Evolutionary conservation across 495 filamentous ascomycete species (phyloP).

Genomic region (Penicillium paradoxum): DNA sequence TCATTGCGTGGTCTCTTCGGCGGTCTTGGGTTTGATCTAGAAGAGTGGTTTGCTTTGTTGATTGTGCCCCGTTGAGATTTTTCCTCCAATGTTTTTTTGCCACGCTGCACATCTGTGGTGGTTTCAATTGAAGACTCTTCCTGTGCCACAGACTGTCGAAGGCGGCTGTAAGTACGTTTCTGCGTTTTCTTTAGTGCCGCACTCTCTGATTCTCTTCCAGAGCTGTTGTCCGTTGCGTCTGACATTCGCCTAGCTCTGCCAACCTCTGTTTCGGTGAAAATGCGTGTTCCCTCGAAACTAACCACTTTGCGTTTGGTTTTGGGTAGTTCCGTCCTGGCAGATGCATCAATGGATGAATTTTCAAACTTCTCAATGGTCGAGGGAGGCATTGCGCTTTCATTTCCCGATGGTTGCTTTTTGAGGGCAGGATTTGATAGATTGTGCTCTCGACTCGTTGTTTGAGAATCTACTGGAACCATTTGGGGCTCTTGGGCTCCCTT

Average conservation of each 20-base stretch:
- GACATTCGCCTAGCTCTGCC: constrained; percentile 5
- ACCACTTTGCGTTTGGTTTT: constrained; percentile 23
- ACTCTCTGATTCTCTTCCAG: constrained; percentile 2
- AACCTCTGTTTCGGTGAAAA: not conserved
- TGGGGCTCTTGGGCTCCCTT: not conserved
- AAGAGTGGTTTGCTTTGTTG: not conserved
- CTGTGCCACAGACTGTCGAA: constrained; percentile 12
- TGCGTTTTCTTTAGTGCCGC: constrained; percentile 19
- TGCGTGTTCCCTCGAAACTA: constrained; percentile 19
- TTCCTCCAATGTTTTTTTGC: not conserved
- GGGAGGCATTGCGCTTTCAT: not conserved
- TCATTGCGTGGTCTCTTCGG: not conserved
- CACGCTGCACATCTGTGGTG: not conserved
- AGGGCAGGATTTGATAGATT: not conserved
- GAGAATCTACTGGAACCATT: not conserved
- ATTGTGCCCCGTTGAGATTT: not conserved
- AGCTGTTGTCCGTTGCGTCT: constrained; percentile 3
- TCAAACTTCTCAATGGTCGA: not conserved
- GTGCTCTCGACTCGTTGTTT: not conserved
- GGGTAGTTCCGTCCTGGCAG: not conserved
- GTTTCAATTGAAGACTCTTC: not conserved
- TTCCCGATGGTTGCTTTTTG: not conserved
- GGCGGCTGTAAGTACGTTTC: constrained; percentile 24
- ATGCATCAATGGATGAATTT: not conserved
- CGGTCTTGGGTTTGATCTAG: not conserved